These are phyloP conservation scores for Paulownia fortunei DNA, from an alignment of 257 asterid species.

Conservation along the genomic window DNA sequence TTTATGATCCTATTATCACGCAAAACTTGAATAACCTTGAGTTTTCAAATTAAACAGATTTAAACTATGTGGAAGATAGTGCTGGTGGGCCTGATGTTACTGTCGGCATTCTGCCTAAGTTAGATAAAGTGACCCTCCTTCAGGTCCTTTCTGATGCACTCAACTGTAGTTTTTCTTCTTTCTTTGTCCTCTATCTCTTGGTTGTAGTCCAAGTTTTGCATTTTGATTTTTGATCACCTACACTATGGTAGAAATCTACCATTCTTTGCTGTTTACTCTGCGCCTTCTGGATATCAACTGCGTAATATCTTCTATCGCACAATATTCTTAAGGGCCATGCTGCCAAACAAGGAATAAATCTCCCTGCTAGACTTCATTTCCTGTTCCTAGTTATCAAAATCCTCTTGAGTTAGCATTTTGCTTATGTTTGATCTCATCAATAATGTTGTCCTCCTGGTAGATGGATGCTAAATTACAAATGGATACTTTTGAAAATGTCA, in stretches of 20 bases:
- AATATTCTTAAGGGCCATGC: background rate
- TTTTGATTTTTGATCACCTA: background rate
- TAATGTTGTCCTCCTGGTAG: slow-evolving; percentile 39
- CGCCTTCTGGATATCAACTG: background rate
- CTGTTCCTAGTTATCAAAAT: background rate
- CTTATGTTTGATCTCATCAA: slow-evolving; percentile 9
- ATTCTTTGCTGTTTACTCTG: background rate
- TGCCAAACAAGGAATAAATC: background rate
- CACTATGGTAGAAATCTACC: background rate
- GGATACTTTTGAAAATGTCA: slow-evolving; percentile 84
- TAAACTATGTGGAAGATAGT: slow-evolving; percentile 91
- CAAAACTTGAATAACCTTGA: background rate
- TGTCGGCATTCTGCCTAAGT: slow-evolving; percentile 85
- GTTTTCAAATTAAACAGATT: slow-evolving; percentile 54
- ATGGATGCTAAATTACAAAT: slow-evolving; percentile 90
- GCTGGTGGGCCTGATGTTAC: slow-evolving; percentile 99
- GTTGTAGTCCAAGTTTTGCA: background rate
- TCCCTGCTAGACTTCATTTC: background rate
- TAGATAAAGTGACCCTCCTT: slow-evolving; percentile 93
- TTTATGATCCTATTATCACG: background rate
- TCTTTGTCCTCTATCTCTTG: background rate
- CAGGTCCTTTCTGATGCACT: slow-evolving; percentile 58
- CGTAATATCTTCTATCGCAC: background rate
- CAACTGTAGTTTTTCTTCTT: background rate
- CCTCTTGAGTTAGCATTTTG: background rate